These are phyloP conservation scores for Populus trichocarpa DNA, from an alignment of 441 rosid genomes.

Conservation along the genomic window DNA sequence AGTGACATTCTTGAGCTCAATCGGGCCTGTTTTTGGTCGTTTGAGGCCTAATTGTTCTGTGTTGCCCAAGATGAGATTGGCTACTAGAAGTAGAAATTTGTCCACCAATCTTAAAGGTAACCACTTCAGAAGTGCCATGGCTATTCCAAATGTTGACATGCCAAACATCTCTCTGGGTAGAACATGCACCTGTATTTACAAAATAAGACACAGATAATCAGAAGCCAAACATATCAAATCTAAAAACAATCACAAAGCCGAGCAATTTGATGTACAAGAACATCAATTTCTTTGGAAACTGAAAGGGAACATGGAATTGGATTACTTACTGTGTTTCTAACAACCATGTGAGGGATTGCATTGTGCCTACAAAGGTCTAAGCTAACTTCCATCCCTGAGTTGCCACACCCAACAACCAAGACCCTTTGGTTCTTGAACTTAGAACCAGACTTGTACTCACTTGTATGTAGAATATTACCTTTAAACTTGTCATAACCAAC, in stretches of 20 bases:
- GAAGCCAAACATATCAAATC: neutral
- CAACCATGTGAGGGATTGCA: constrained; percentile 81
- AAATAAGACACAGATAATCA: neutral
- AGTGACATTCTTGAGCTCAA: constrained; percentile 77
- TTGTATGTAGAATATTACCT: constrained; percentile 63
- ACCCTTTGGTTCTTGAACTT: constrained; percentile 56
- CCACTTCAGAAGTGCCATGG: constrained; percentile 78
- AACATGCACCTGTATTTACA: constrained; percentile 67
- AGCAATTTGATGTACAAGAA: neutral
- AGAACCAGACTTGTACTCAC: constrained; percentile 69
- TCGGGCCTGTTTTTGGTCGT: constrained; percentile 87
- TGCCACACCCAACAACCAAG: constrained; percentile 88
- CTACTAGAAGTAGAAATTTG: constrained; percentile 43
- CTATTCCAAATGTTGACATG: constrained; percentile 77
- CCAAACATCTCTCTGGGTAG: constrained; percentile 87
- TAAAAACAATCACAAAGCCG: neutral
- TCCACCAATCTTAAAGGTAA: constrained; percentile 73
- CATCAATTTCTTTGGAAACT: neutral
- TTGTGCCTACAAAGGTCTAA: constrained; percentile 81
- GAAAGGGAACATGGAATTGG: neutral
- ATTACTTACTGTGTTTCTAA: constrained; percentile 68
- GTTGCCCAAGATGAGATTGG: constrained; percentile 57
- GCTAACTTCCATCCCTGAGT: constrained; percentile 96
- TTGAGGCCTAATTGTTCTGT: constrained; percentile 76
- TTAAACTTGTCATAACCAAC: constrained; percentile 54